Evolutionary conservation across 176 grass and related monocot genomes (phyloP).

Genomic region (Phoenix dactylifera): DNA sequence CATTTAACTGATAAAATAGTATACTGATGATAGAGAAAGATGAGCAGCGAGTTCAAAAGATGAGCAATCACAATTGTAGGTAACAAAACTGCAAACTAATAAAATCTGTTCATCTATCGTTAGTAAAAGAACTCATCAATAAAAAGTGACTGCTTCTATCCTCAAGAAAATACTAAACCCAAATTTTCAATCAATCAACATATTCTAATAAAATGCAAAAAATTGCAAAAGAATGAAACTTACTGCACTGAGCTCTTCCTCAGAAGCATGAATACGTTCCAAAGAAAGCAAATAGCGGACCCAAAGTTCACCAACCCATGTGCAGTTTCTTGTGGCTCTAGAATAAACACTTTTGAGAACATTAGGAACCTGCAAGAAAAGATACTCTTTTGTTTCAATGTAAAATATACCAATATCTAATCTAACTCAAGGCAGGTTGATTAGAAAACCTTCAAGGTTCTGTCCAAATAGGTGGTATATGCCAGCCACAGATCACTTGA

Average conservation of each 20-base stretch:
- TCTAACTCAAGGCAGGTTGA: no score
- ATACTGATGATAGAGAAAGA: no score
- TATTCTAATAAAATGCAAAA: background rate
- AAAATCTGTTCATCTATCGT: no score
- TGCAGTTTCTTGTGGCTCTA: constrained; percentile 89
- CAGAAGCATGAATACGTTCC: constrained; percentile 54
- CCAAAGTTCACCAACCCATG: constrained; percentile 91
- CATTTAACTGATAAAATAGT: no score
- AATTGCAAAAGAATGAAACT: constrained; percentile 22
- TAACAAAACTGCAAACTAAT: no score
- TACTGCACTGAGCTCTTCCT: constrained; percentile 55
- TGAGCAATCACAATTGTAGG: no score
- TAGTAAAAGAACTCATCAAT: no score
- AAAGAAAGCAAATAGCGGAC: constrained; percentile 64
- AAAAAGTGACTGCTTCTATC: no score
- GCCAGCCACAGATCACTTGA: constrained; percentile 70
- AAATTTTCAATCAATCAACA: no score
- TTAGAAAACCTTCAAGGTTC: constrained; percentile 59
- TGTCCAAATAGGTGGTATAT: constrained; percentile 79
- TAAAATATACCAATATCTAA: no score
- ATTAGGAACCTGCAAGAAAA: constrained; percentile 57
- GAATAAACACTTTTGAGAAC: constrained; percentile 65
- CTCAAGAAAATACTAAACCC: no score
- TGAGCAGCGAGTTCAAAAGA: no score
- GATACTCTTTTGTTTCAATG: background rate